Evolutionary conservation across 306 rosid species (phyloP).

Genomic region (Cicer yamashitae): DNA sequence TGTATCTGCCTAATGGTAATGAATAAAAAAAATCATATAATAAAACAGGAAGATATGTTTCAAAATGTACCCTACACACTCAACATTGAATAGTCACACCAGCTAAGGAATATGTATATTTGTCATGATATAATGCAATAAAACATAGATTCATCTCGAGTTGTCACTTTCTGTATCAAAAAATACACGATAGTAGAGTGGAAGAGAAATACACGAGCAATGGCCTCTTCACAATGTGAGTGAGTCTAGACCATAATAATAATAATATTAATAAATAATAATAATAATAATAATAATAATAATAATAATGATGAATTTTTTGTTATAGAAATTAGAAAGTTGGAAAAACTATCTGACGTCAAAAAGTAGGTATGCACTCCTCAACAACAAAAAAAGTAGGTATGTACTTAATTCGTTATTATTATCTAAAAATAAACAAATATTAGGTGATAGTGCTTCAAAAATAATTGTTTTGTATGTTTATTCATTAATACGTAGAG

Average conservation of each 20-base stretch:
- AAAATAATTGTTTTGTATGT: too few species aligned
- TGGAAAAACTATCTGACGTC: too few species aligned
- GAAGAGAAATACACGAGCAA: slow-evolving; percentile 31
- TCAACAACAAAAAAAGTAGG: too few species aligned
- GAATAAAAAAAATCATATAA: not conserved
- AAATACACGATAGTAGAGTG: slow-evolving; percentile 18
- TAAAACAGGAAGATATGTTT: slow-evolving; percentile 18
- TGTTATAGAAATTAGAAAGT: too few species aligned
- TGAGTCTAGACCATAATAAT: not conserved
- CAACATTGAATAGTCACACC: slow-evolving; percentile 19
- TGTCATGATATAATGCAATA: slow-evolving; percentile 19
- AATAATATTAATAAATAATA: too few species aligned
- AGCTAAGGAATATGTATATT: slow-evolving; percentile 27
- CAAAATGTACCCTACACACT: slow-evolving; percentile 38
- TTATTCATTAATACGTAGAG: too few species aligned
- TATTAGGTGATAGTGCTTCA: too few species aligned
- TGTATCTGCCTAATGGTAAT: not conserved
- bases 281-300: too few species aligned
- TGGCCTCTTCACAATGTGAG: slow-evolving; percentile 13
- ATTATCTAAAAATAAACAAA: too few species aligned
- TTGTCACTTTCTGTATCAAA: slow-evolving; percentile 39
- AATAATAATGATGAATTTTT: too few species aligned
- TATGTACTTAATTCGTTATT: too few species aligned
- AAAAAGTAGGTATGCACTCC: too few species aligned
- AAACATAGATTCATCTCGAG: slow-evolving; percentile 8